Percentiles rank a stretch among this genome's conserved stretches.
Conservation (phyloP, 2,329 filamentous ascomycete genomes). For the Rosellinia necatrix region DNA sequence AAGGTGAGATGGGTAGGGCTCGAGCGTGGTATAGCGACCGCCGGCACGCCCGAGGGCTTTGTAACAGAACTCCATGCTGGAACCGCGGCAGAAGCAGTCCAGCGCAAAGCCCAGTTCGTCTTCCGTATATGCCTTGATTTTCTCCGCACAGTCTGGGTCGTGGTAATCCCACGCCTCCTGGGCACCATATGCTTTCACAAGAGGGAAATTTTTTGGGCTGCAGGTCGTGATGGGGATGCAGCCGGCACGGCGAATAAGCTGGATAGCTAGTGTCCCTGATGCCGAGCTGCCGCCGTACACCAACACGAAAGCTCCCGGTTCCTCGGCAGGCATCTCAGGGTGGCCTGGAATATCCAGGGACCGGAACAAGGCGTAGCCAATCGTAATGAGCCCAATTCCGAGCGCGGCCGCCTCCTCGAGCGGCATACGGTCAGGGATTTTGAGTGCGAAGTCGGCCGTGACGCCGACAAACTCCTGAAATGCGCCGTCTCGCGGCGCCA, state of each 20-base stretch:
- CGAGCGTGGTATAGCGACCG: not conserved
- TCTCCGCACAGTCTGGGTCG: not conserved
- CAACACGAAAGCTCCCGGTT: too few relatives aligned
- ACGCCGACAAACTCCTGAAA: not conserved
- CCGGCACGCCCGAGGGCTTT: slow-evolving; percentile 8
- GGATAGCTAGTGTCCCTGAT: slow-evolving; percentile 17
- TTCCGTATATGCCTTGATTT: not conserved
- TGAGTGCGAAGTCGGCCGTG: not conserved
- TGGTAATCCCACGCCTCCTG: slow-evolving; percentile 7
- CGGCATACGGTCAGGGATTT: not conserved
- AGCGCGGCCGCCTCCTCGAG: not conserved
- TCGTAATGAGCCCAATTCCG: not conserved
- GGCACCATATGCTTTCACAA: not conserved
- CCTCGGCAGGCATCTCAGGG: not conserved
- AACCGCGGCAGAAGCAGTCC: not conserved
- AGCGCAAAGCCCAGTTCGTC: not conserved
- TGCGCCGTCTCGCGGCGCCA: not conserved
- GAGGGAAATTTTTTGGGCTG: not conserved
- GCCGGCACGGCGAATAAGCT: slow-evolving; percentile 11
- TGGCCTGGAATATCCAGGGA: not conserved
- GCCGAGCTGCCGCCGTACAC: slow-evolving; percentile 21
- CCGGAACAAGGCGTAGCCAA: not conserved
- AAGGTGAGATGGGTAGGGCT: not conserved
- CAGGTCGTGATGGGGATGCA: slow-evolving; percentile 1
- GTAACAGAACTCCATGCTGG: slow-evolving; percentile 12